Conservation (phyloP, 768 basidiomycete species). For the Hygrocybe punicea region DNA sequence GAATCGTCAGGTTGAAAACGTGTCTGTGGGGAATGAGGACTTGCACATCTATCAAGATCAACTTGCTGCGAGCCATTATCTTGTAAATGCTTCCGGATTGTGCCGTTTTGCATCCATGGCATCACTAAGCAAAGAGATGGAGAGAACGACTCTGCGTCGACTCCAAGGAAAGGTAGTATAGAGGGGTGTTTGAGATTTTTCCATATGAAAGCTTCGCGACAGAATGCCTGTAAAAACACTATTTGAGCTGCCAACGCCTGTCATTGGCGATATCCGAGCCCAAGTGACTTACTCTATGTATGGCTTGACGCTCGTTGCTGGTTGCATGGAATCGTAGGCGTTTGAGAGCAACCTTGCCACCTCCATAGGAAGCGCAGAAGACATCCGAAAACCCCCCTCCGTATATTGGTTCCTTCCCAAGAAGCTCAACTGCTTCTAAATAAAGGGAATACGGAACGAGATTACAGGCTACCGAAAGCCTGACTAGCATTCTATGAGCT, state of each 20-base stretch:
- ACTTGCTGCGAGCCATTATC: slow-evolving; percentile 18
- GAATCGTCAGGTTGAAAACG: background rate
- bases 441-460: slow-evolving; percentile 24
- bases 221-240: slow-evolving; percentile 19
- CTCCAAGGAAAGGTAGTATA: slow-evolving; percentile 28
- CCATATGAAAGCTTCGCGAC: slow-evolving; percentile 30
- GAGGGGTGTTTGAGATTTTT: slow-evolving; percentile 25
- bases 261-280: slow-evolving; percentile 4
- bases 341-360: slow-evolving; percentile 26
- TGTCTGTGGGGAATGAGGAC: background rate
- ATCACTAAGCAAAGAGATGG: slow-evolving; percentile 26
- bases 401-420: slow-evolving; percentile 21
- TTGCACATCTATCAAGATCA: slow-evolving; percentile 13
- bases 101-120: slow-evolving; percentile 31
- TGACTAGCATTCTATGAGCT: too few relatives aligned
- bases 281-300: slow-evolving; percentile 4
- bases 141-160: slow-evolving; percentile 23
- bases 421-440: slow-evolving; percentile 20
- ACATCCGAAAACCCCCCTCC: slow-evolving; percentile 32
- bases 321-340: slow-evolving; percentile 23
- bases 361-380: slow-evolving; percentile 19
- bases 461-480: slow-evolving; percentile 6
- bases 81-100: slow-evolving; percentile 20
- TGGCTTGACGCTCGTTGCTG: background rate
- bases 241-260: too few relatives aligned